Base-by-base conservation (phyloP, 2,329 filamentous ascomycete species). In the Sporothrix inflata region DNA sequence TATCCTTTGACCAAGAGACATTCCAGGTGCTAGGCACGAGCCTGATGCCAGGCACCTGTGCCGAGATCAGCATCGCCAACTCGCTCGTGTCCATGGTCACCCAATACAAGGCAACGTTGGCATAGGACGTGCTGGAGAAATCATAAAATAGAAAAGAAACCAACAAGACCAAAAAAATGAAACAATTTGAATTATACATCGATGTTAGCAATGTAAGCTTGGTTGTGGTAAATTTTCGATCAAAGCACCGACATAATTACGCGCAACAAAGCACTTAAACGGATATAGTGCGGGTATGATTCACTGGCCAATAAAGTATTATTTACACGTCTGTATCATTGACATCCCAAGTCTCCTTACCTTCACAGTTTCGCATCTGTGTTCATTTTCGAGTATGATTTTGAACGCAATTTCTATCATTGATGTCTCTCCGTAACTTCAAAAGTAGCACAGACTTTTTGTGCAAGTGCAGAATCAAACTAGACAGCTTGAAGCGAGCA, bases 21-120 rank as follows among this genome's bases (percentile, higher is more conserved):
- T 63, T 63, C 57, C 57, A 63, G 14, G 57, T 63, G 57, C 57
- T 63, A 3, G 57, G 57, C 57, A 63, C 57, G 57, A 63, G 57
- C 27, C 11, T 63, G 30, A 63, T 63, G 57, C 57, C 57, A 3
- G 57, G 57, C 19, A 19, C 34, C 8, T 63, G 57, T 42, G 57
- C 57, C 2, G 60, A 63, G 60, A 16, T 63, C 19, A 63, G 9
- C 19, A 45, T 45, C 11, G 12, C 60, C 4, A 63, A 11, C 19
- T 63, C 60, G 34, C 27, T 63, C 16, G 60, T 63, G 38, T 21
- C 19, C 60, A 63, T 63, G 60, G 60, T 63, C 5, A 27, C 16
- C 16, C 11, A n/a, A 12, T 63, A 63, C 16, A 63, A 63, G 30
- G 57, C 57, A 12, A 63, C 57, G 5, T 60, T 60, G 55, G 45